Percentiles rank a stretch among this genome's conserved stretches.
Conservation (phyloP, 495 filamentous ascomycete genomes). For the Xylaria sp. region DNA sequence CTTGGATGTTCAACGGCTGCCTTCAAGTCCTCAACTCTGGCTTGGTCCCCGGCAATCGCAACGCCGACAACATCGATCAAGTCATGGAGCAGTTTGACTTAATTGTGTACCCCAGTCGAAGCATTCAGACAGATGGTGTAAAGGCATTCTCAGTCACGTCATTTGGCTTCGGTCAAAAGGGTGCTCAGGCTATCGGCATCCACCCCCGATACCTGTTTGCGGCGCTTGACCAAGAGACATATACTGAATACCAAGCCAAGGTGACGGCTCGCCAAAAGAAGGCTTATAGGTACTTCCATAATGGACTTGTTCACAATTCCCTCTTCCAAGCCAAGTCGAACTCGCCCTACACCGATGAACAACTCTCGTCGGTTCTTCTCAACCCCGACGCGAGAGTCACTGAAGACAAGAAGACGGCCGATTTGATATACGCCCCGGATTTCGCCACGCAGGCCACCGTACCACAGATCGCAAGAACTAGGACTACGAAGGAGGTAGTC, state of each 20-base stretch:
- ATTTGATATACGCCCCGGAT: conserved; percentile 72
- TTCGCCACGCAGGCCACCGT: conserved; percentile 59
- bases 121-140: conserved; percentile 96
- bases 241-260: conserved; percentile 81
- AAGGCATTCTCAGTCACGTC: conserved; percentile 99
- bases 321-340: conserved; percentile 95
- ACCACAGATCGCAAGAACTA: conserved; percentile 52
- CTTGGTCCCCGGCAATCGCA: conserved; percentile 94
- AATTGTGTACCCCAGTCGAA: conserved; percentile 94
- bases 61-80: conserved; percentile 96
- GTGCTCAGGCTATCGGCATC: conserved; percentile 94
- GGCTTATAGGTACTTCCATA: conserved; percentile 97
- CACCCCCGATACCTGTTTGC: conserved; percentile 96
- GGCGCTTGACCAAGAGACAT: conserved; percentile 86
- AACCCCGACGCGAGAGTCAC: conserved; percentile 92
- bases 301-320: conserved; percentile 94
- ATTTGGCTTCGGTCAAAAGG: conserved; percentile 99
- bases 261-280: conserved; percentile 94
- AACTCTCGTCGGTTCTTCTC: conserved; percentile 85
- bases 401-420: conserved; percentile 80
- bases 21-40: conserved; percentile 93
- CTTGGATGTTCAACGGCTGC: conserved; percentile 99
- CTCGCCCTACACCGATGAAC: conserved; percentile 87
- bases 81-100: conserved; percentile 97
- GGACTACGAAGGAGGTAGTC: conserved; percentile 76